These are phyloP conservation scores for Russula sp. DNA, from an alignment of 768 basidiomycete species.

Conservation along the genomic window DNA sequence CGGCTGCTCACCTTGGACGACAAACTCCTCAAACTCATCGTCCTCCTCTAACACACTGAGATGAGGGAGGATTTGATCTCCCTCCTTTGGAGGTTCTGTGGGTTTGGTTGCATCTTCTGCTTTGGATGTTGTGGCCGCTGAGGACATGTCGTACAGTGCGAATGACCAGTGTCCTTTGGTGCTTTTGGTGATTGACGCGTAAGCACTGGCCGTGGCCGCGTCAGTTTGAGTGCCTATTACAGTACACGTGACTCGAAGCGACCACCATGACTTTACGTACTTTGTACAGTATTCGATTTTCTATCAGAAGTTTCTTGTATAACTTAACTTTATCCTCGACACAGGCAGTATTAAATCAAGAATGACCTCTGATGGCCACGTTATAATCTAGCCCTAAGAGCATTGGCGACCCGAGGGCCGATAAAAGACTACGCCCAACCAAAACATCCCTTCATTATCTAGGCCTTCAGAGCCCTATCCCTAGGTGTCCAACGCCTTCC, in stretches of 20 bases:
- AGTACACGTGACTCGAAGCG: constrained; percentile 15
- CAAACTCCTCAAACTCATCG: constrained; percentile 95
- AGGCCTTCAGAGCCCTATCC: background rate
- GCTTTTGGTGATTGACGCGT: too few relatives aligned
- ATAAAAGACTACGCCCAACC: background rate
- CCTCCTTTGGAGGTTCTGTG: constrained; percentile 32
- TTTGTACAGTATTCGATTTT: too few relatives aligned
- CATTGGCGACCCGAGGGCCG: background rate
- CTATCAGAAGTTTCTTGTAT: too few relatives aligned
- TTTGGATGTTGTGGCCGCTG: constrained; percentile 35
- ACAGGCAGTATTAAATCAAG: too few relatives aligned
- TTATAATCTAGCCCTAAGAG: too few relatives aligned
- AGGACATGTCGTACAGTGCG: constrained; percentile 31
- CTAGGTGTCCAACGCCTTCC: background rate
- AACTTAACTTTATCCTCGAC: too few relatives aligned
- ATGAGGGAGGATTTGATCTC: constrained; percentile 41
- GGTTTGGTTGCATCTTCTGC: constrained; percentile 31
- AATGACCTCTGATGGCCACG: too few relatives aligned
- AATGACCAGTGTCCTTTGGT: background rate
- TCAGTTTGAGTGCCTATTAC: too few relatives aligned
- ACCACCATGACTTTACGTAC: too few relatives aligned
- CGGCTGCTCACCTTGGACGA: constrained; percentile 61
- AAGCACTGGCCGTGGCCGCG: too few relatives aligned
- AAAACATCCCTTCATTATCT: background rate
- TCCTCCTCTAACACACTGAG: constrained; percentile 94